A percentile compares a stretch with the other conserved stretches of the same genome.
phyloP scores from a whole-genome alignment of 2,329 filamentous ascomycete species.

The Diaporthe batatas region DNA sequence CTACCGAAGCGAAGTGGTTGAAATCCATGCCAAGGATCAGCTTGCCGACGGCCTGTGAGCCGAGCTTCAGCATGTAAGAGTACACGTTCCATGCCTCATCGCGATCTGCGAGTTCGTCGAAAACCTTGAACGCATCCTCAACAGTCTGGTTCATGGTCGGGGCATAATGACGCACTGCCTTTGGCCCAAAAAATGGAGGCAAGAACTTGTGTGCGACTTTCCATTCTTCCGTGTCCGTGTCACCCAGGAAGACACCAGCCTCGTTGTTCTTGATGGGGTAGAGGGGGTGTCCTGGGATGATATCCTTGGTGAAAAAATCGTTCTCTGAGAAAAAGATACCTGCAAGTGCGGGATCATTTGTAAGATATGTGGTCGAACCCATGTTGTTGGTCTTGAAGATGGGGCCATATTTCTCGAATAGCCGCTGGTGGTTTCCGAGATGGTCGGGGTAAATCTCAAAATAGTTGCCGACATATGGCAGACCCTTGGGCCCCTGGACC shows the following conservation, averaged over 20 bases:
- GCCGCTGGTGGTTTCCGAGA: slow-evolving; percentile 67
- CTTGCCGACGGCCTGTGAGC: slow-evolving; percentile 59
- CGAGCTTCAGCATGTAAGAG: slow-evolving; percentile 64
- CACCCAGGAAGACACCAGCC: slow-evolving; percentile 61
- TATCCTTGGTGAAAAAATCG: slow-evolving; percentile 67
- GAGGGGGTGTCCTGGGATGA: slow-evolving; percentile 63
- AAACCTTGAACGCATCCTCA: slow-evolving; percentile 63
- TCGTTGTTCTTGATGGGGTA: slow-evolving; percentile 57
- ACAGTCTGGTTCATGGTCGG: slow-evolving; percentile 70
- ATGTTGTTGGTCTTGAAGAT: slow-evolving; percentile 66
- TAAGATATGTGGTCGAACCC: slow-evolving; percentile 63
- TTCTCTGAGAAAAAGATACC: slow-evolving; percentile 61
- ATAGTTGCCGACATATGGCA: slow-evolving; percentile 66
- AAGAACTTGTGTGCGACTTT: slow-evolving; percentile 71
- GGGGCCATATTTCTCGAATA: slow-evolving; percentile 66
- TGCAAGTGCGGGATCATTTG: slow-evolving; percentile 63
- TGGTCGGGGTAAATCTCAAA: slow-evolving; percentile 70
- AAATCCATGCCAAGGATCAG: slow-evolving; percentile 61
- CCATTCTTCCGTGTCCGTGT: slow-evolving; percentile 66
- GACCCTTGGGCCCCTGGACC: slow-evolving; percentile 63
- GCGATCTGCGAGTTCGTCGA: slow-evolving; percentile 63
- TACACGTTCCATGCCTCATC: slow-evolving; percentile 64
- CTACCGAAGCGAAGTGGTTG: slow-evolving; percentile 56
- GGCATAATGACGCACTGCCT: slow-evolving; percentile 72
- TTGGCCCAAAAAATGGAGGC: slow-evolving; percentile 69